Conservation (phyloP, 192 early-diverging fungal genomes). For the Spinellus fusiger region DNA sequence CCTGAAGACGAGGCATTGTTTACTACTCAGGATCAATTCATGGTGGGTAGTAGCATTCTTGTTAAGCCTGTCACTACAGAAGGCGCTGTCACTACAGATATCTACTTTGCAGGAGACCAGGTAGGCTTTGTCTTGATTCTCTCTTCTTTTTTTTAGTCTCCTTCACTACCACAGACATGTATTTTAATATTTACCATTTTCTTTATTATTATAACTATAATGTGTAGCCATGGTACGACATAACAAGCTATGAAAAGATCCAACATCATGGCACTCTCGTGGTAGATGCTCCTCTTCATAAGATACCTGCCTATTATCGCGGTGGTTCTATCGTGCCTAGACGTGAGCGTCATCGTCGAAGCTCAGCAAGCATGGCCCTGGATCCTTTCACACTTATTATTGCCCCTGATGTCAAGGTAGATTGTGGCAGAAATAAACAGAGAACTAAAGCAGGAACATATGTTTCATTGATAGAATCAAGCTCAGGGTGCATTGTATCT, state of each 20-base stretch:
- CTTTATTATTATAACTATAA: background rate
- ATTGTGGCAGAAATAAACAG: background rate
- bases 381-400: conserved; percentile 93
- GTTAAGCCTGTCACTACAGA: conserved; percentile 59
- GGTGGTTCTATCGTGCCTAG: conserved; percentile 88
- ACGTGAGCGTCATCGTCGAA: conserved; percentile 78
- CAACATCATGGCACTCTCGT: conserved; percentile 25
- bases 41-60: conserved; percentile 82
- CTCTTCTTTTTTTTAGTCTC: background rate
- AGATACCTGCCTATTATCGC: conserved; percentile 81
- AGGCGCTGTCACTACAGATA: conserved; percentile 51
- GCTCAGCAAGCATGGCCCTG: conserved; percentile 67
- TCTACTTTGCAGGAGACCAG: conserved; percentile 68
- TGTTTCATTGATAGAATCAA: conserved; percentile 33
- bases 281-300: conserved; percentile 64
- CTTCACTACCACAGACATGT: background rate
- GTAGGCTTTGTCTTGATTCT: conserved; percentile 29
- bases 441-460: background rate
- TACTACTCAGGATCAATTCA: conserved; percentile 79
- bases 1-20: conserved; percentile 74
- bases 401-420: conserved; percentile 59
- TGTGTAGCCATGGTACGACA: conserved; percentile 62
- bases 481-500: conserved; percentile 79
- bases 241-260: conserved; percentile 38
- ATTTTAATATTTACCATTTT: background rate